Conservation (phyloP, 305 asterid species). For the Plantago coronopus region DNA sequence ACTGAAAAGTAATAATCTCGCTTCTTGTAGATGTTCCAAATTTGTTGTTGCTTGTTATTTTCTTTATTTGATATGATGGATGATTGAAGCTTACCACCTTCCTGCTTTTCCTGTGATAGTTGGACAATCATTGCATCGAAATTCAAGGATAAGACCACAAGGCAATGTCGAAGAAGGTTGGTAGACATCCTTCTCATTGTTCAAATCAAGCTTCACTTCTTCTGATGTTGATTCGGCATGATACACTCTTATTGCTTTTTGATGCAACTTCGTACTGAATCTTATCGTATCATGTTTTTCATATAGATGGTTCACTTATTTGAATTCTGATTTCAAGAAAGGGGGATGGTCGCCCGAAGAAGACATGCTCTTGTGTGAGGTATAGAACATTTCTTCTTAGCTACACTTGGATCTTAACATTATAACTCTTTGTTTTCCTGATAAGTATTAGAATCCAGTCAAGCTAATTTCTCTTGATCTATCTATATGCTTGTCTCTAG, state of each 20-base stretch:
- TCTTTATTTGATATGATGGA: conserved; percentile 14
- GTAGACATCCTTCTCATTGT: conserved; percentile 30
- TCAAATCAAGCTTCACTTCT: not conserved
- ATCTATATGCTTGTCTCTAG: not conserved
- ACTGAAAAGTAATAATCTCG: conserved; percentile 66
- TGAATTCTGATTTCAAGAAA: conserved; percentile 98
- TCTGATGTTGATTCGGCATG: not conserved
- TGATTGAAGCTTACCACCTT: conserved; percentile 28
- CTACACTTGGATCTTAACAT: conserved; percentile 5
- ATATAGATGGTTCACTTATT: conserved; percentile 94
- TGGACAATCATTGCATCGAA: conserved; percentile 92
- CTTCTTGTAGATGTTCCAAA: conserved; percentile 11
- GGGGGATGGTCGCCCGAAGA: conserved; percentile 99
- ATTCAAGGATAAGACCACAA: conserved; percentile 91
- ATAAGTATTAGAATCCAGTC: not conserved
- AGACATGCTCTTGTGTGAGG: conserved; percentile 97
- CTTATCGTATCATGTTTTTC: conserved; percentile 27
- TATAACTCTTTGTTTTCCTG: not conserved
- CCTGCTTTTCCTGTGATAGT: conserved; percentile 35
- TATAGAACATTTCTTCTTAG: conserved; percentile 24
- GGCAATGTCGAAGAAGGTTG: conserved; percentile 99
- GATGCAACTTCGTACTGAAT: conserved; percentile 7
- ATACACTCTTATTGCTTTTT: conserved; percentile 7
- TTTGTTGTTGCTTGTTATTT: conserved; percentile 24
- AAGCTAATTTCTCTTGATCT: conserved; percentile 1